Conservation (phyloP, 2,329 filamentous ascomycete species). For the Fusarium staphyleae region DNA sequence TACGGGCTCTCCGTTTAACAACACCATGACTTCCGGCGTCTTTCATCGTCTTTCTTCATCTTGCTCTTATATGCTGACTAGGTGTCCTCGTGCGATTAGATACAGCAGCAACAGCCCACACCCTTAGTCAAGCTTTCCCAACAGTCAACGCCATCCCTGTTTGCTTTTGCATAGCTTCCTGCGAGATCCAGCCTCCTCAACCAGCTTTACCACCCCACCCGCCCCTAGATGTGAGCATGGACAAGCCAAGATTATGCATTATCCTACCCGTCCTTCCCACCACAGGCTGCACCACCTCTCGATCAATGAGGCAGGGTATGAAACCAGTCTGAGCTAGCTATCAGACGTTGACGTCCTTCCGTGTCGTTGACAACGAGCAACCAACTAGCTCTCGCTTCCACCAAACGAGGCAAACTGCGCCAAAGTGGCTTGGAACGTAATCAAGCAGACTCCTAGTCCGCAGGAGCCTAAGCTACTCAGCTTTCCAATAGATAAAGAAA, state of each 20-base stretch:
- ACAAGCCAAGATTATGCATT: slow-evolving; percentile 22
- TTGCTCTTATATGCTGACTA: no score
- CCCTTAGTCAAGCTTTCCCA: background rate
- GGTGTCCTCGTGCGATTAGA: background rate
- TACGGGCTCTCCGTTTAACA: background rate
- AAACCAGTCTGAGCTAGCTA: background rate
- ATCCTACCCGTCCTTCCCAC: slow-evolving; percentile 13
- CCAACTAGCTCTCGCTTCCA: slow-evolving; percentile 1
- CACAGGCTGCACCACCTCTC: background rate
- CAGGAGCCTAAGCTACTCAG: no score
- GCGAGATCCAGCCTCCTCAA: slow-evolving; percentile 18
- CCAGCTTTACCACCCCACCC: slow-evolving; percentile 18
- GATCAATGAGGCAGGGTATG: background rate
- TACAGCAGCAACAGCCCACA: slow-evolving; percentile 1
- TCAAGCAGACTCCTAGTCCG: no score
- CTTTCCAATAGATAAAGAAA: background rate
- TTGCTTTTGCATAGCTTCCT: slow-evolving; percentile 13
- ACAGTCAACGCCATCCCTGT: background rate
- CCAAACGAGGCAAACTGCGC: background rate
- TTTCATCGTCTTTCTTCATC: no score
- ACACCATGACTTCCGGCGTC: no score
- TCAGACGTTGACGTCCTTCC: background rate
- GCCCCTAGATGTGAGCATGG: slow-evolving; percentile 14
- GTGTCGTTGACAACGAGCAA: background rate
- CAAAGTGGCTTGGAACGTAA: no score